Conservation (phyloP, 176 grass and related monocot genomes). For the Triticum dicoccoides region DNA sequence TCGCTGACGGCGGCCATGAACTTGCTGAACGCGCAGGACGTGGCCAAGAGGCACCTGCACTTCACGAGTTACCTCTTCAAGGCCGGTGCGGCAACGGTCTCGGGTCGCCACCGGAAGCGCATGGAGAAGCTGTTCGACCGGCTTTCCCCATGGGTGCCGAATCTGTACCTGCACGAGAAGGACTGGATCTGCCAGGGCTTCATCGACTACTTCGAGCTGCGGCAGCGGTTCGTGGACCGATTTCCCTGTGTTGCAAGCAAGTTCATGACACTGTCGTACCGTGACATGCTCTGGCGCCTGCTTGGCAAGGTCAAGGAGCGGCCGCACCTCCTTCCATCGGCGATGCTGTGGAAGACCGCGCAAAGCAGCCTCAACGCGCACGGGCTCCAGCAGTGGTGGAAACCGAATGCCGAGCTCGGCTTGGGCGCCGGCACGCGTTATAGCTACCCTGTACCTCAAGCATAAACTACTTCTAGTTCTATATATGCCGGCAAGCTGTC, state of each 20-base stretch:
- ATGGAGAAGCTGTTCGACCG: not conserved
- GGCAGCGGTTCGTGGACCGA: not conserved
- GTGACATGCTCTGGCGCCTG: not conserved
- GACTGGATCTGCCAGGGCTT: not conserved
- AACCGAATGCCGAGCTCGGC: not conserved
- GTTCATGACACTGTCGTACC: not conserved
- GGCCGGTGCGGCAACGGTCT: rapidly evolving
- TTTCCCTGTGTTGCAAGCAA: not conserved
- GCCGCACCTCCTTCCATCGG: not conserved
- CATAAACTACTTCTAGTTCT: too few relatives aligned
- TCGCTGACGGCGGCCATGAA: not conserved
- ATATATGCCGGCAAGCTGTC: too few relatives aligned
- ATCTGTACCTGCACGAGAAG: not conserved
- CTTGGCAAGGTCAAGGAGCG: not conserved
- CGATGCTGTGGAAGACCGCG: constrained; percentile 10
- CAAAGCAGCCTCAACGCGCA: not conserved
- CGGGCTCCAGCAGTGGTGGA: constrained; percentile 17
- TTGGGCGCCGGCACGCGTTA: not conserved
- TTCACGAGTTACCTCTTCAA: not conserved
- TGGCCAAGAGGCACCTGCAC: not conserved
- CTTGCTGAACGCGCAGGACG: not conserved
- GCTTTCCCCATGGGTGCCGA: not conserved
- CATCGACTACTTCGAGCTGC: constrained; percentile 30
- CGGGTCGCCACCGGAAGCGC: not conserved
- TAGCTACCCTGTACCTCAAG: too few relatives aligned